Evolutionary conservation across 108 stramenopile genomes (phyloP), one percentile per base, ranked within the genome.

Genomic region (Fistulifera solaris): DNA sequence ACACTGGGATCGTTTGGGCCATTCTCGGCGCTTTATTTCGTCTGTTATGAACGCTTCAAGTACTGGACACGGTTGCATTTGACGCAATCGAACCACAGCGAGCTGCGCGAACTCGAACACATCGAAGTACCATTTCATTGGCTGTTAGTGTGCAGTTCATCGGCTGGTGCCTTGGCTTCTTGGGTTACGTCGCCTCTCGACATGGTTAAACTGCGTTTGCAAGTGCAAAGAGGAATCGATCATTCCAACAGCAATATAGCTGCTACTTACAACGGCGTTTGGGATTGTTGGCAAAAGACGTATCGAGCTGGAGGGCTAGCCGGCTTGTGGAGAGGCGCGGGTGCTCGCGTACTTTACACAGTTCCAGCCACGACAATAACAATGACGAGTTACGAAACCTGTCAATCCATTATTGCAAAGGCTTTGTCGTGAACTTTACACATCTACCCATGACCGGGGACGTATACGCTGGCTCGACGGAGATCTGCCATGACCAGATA

Each of bases 131-230:
- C 89, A 0, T 70, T 94, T 27, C 31, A 49, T 22, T 77, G 68
- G 45, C 67, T 77, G 14, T 65, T 97, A 24, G 43, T 58, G n/a
- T 85, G 84, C 39, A 87, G 90, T 44, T 74, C 93, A 1, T 50
- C 64, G n/a, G 94, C 98, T 7, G 92, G 95, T 21, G 89, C 87
- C 0, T 40, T 82, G 11, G 96, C 98, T 2, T 92, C 93, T 6
- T 94, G 87, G 64, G 12, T 95, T n/a, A 99, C 98, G 13, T 89
- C 80, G 40, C 98, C 98, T 11, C 63, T 99, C n/a, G 98, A 99
- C 59, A 71, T 99, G 66, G 96, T 85, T 12, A 98, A 98, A 50
- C 75, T 99, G 1, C 70, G 96, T 16, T 61, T 95, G 41, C 96
- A 99, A 85, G 88, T 97, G 46, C 81, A 89, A 65, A 67, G 84